phyloP scores from a whole-genome alignment of 768 basidiomycete species.

The Termitomyces sp. region DNA sequence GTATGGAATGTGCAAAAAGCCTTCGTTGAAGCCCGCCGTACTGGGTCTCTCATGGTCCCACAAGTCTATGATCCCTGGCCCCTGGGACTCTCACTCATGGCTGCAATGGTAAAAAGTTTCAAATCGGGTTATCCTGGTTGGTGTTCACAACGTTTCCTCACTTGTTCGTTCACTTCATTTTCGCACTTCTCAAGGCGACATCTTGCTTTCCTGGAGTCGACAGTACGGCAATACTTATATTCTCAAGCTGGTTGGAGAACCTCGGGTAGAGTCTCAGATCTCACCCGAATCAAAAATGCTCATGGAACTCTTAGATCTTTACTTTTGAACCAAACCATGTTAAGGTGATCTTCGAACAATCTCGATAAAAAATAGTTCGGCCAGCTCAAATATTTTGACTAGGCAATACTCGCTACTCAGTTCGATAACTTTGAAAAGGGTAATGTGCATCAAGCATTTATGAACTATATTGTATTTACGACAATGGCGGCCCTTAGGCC shows the following conservation, averaged over 20 bases:
- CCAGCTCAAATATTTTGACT: not conserved
- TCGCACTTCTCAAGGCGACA: conserved; percentile 18
- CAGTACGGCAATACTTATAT: conserved; percentile 20
- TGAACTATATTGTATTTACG: not conserved
- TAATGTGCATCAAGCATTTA: not conserved
- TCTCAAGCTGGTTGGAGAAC: conserved; percentile 22
- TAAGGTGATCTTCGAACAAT: conserved; percentile 19
- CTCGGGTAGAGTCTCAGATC: conserved; percentile 16
- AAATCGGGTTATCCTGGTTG: conserved; percentile 21
- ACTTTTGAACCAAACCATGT: conserved; percentile 42
- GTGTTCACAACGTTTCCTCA: not conserved
- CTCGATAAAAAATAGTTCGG: not conserved
- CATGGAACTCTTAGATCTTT: conserved; percentile 23
- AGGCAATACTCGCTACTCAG: conserved; percentile 38
- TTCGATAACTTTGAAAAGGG: conserved; percentile 45
- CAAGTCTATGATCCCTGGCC: conserved; percentile 26
- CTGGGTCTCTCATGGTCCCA: conserved; percentile 27
- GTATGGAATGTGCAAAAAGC: not conserved
- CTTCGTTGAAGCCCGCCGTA: not conserved
- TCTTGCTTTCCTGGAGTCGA: conserved; percentile 18
- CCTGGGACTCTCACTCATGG: conserved; percentile 28
- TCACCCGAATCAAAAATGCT: not conserved
- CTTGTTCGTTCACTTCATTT: not conserved
- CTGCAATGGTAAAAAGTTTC: conserved; percentile 15
- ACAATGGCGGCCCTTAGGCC: conserved; percentile 14